A percentile compares a stretch with the other conserved stretches of the same genome.
Evolutionary conservation across 1,139 yeast species (phyloP).

Genomic region (Saccharomyces hybrid): DNA sequence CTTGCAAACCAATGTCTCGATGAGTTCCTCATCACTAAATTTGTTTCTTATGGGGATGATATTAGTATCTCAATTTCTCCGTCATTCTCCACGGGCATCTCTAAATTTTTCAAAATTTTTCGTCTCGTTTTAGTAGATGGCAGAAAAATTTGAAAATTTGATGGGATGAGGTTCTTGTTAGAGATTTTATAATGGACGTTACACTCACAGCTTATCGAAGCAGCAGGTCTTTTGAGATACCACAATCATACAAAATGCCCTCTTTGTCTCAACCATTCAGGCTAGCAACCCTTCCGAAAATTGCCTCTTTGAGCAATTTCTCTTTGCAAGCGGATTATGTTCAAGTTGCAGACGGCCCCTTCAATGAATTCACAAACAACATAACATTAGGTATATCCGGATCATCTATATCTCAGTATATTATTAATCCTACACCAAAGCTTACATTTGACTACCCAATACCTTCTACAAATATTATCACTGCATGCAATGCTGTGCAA

Average conservation of each 20-base stretch:
- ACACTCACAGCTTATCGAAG: background rate
- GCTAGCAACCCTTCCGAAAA: conserved; percentile 28
- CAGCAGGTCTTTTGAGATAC: background rate
- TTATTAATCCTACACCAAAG: conserved; percentile 75
- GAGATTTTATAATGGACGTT: background rate
- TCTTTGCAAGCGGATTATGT: conserved; percentile 19
- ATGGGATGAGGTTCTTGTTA: conserved; percentile 8
- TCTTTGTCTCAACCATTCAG: conserved; percentile 32
- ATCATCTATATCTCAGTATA: conserved; percentile 63
- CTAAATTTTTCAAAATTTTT: background rate
- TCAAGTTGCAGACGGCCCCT: conserved; percentile 25
- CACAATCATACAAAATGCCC: conserved; percentile 16
- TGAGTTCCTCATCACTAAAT: conserved; percentile 1
- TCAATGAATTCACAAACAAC: conserved; percentile 27
- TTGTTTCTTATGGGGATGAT: background rate
- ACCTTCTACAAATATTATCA: conserved; percentile 30
- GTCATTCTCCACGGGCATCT: background rate
- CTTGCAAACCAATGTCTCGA: background rate
- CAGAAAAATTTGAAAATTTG: conserved; percentile 8
- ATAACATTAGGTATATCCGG: conserved; percentile 63
- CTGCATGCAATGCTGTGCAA: conserved; percentile 24
- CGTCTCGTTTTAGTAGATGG: background rate
- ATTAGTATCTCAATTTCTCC: too few relatives aligned
- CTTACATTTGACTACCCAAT: conserved; percentile 37
- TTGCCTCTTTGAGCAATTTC: conserved; percentile 24